A percentile compares a stretch with the other conserved stretches of the same genome.
phyloP scores from a whole-genome alignment of 805 yeast species.

The Nakazawaea wickerhamii region DNA sequence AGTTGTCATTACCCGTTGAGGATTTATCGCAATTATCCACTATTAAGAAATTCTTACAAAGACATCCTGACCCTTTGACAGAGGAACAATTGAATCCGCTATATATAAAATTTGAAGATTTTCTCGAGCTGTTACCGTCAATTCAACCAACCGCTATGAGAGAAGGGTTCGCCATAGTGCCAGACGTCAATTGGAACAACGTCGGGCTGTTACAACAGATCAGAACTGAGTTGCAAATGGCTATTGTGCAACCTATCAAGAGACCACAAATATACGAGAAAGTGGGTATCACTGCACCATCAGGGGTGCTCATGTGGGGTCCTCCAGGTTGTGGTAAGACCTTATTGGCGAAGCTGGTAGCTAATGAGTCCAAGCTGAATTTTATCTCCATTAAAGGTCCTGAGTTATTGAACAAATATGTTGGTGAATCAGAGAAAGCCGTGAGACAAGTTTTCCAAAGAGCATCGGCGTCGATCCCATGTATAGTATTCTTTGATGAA shows the following conservation, averaged over 20 bases:
- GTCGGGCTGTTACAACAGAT: constrained; percentile 84
- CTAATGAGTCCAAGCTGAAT: constrained; percentile 94
- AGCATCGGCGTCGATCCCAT: constrained; percentile 93
- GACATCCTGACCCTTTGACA: constrained; percentile 77
- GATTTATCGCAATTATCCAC: constrained; percentile 35
- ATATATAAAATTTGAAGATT: constrained; percentile 74
- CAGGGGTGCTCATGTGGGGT: constrained; percentile 97
- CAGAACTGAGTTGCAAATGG: constrained; percentile 90
- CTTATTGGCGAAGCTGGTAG: constrained; percentile 92
- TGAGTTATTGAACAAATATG: constrained; percentile 89
- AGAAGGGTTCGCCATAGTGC: constrained; percentile 98
- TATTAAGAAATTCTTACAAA: constrained; percentile 63
- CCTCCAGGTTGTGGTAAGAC: constrained; percentile 99
- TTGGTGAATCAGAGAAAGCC: constrained; percentile 91
- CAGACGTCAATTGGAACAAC: constrained; percentile 93
- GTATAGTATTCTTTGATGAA: constrained; percentile 92
- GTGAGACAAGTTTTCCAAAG: constrained; percentile 90
- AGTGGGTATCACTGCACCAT: constrained; percentile 94
- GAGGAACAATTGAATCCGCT: constrained; percentile 71
- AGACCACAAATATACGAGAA: constrained; percentile 84
- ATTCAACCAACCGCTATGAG: constrained; percentile 97
- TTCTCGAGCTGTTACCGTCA: constrained; percentile 78
- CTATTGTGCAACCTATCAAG: constrained; percentile 93
- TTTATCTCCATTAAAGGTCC: constrained; percentile 96
- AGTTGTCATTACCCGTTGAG: neutral